phyloP scores from a whole-genome alignment of 1,284 basidiomycete species.

The Naganishia cerealis region DNA sequence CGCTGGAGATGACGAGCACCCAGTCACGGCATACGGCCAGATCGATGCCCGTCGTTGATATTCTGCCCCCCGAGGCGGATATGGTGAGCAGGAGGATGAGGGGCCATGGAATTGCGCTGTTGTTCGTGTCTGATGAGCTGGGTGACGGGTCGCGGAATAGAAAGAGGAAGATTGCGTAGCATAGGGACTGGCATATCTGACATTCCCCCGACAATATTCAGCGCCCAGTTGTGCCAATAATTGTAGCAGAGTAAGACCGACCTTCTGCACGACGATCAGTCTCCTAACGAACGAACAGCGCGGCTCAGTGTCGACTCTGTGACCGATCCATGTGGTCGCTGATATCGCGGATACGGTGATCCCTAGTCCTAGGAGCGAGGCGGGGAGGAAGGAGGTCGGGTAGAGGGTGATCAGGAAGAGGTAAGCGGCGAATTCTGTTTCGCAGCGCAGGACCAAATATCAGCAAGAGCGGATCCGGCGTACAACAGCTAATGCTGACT shows the following conservation, averaged over 20 bases:
- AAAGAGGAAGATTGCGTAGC: slow-evolving; percentile 52
- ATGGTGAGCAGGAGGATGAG: slow-evolving; percentile 49
- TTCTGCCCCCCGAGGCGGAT: slow-evolving; percentile 44
- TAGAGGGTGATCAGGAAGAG: slow-evolving; percentile 51
- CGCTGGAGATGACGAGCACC: slow-evolving; percentile 36
- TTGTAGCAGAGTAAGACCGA: slow-evolving; percentile 6
- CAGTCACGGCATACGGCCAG: slow-evolving; percentile 58
- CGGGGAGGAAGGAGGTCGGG: slow-evolving; percentile 52
- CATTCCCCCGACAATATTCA: background rate
- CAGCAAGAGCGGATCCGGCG: background rate
- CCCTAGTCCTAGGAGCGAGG: slow-evolving; percentile 56
- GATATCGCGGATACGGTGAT: slow-evolving; percentile 53
- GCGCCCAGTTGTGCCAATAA: too few species aligned
- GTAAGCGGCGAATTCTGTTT: slow-evolving; percentile 43
- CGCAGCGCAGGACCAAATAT: background rate
- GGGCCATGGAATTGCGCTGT: background rate
- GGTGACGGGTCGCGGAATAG: slow-evolving; percentile 41
- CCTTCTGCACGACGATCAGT: slow-evolving; percentile 55
- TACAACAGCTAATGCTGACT: background rate
- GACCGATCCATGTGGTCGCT: slow-evolving; percentile 52
- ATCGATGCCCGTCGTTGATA: slow-evolving; percentile 55
- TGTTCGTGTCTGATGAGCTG: background rate
- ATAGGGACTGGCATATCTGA: slow-evolving; percentile 43
- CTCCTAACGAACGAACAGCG: slow-evolving; percentile 48
- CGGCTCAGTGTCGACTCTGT: slow-evolving; percentile 50